Base-by-base conservation (phyloP, 2,329 filamentous ascomycete species). In the Ophiostoma angusticollis region DNA sequence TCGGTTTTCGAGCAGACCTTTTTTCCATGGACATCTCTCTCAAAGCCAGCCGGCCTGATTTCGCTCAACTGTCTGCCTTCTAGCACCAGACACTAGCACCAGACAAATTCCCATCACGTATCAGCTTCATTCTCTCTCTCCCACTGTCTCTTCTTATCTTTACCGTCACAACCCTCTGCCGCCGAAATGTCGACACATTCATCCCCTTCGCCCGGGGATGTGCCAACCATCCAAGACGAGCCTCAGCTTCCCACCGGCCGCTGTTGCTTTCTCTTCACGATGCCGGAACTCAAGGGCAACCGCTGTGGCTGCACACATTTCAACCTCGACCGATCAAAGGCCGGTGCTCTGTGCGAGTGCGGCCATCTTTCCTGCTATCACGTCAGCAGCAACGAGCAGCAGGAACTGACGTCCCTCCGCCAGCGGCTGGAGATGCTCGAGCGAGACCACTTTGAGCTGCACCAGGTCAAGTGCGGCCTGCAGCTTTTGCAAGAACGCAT, bases 311-410 rank as follows among this genome's bases (percentile, higher is more conserved):
- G 72, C 48, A 67, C 71, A 44, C 62, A 65, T 43, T 77, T 77
- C 53, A 65, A 65, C 5, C 62, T 69, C 41, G 74, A 73, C 52
- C 61, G 59, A 36, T 52, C 59, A n/a, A 57, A 69, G 9, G 71
- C 72, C 1, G 65, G 70, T 27, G 68, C 69, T 38, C 64, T 58
- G 16, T 77, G 72, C 48, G 64, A 72, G 36, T 77, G 72, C 47
- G 72, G 72, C 6, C 72, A 77, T 50, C 63, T 73, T 38, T 68
- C 72, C 24, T 76, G 72, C 53, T 77, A 69, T 50, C 72, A 77
- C 50, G 58, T 68, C 42, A 60, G 62, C 45, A 61, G 62, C n/a
- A 56, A 63, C 21, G 63, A 70, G 39, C 52, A 54, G 42, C 58
- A 57, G 16, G 71, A 74, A 45, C 49, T 72, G 18, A 66, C 68